Base-by-base conservation (phyloP, 2,329 filamentous ascomycete genomes). In the Chrysosporium queenslandicum region DNA sequence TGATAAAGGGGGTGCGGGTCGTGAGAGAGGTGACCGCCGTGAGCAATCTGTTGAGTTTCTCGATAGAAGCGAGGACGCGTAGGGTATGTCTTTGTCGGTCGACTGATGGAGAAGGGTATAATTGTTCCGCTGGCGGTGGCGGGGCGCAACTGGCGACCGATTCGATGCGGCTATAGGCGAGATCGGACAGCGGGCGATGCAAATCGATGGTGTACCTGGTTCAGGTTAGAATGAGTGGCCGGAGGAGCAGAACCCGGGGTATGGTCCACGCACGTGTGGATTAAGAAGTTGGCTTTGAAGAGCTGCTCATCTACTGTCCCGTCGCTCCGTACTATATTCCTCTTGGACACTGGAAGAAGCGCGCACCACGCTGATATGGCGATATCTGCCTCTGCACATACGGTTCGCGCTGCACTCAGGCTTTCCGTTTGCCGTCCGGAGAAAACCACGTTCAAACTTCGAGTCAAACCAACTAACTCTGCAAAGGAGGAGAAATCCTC, bases 241-340 rank as follows among this genome's bases (percentile, higher is more conserved):
- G n/a, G n/a, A n/a, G 27, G 27, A 46, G 2, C 4, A 32, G 30
- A 88, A 84, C 1, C 79, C 67, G n/a, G 70, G 66, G 46, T n/a
- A n/a, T n/a, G n/a, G n/a, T n/a, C n/a, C n/a, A n/a, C 61, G 57
- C 60, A 67, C 64, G 62, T 61, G 37, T 77, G 68, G 39, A 76
- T 75, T 59, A 92, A 84, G 76, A 91, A 85, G 58, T 88, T 82
- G 0, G 86, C 88, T 66, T 92, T 86, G 68, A 94, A 94, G 65
- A 94, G 81, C 75, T 94, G 84, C 67, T 66, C 64, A 53, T 68
- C 65, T 4, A 66, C 48, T 2, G 60, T 61, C 36, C 85, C 82
- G 57, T 82, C 78, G 57, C 77, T 76, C 55, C 79, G 77, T 34
- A 71, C 63, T 12, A 69, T 55, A 4, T 63, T 58, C 47, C 56